These are phyloP conservation scores for Mucor mucedo DNA, from an alignment of 371 early-diverging fungal species.

Conservation along the genomic window DNA sequence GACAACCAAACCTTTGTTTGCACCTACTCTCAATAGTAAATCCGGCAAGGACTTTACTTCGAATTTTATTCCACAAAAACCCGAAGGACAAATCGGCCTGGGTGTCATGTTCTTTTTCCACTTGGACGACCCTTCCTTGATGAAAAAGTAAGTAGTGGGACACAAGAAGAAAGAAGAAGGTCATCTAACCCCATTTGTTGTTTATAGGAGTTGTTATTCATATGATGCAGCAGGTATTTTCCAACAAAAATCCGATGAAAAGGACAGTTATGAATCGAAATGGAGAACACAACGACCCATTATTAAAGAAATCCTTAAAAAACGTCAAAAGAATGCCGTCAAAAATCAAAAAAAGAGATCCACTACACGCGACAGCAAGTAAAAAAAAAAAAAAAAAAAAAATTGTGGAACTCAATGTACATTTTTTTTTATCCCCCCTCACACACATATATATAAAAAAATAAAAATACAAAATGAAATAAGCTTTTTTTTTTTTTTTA, in stretches of 20 bases:
- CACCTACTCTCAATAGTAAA: neutral
- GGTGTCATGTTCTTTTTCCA: slow-evolving; percentile 55
- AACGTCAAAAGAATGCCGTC: slow-evolving; percentile 41
- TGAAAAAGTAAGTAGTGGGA: slow-evolving; percentile 41
- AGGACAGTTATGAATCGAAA: slow-evolving; percentile 30
- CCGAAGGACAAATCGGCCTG: slow-evolving; percentile 29
- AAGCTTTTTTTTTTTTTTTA: neutral
- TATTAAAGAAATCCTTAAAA: slow-evolving; percentile 39
- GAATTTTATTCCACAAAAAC: slow-evolving; percentile 24
- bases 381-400: slow-evolving; percentile 19
- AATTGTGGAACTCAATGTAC: no score
- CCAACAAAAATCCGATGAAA: slow-evolving; percentile 36
- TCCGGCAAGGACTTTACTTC: slow-evolving; percentile 3
- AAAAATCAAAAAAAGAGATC: slow-evolving; percentile 32
- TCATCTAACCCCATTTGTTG: no score
- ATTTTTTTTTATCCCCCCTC: neutral
- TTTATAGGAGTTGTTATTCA: slow-evolving; percentile 45
- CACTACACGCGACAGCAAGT: slow-evolving; percentile 16
- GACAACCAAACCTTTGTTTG: slow-evolving; percentile 20
- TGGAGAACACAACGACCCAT: slow-evolving; percentile 38
- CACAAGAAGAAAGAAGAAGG: no score
- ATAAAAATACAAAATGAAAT: no score
- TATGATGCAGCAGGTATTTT: slow-evolving; percentile 50
- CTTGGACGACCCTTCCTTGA: slow-evolving; percentile 35
- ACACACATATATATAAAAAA: neutral